Base-by-base conservation (phyloP, 2,329 filamentous ascomycete species). In the Tolypocladium nubicola region DNA sequence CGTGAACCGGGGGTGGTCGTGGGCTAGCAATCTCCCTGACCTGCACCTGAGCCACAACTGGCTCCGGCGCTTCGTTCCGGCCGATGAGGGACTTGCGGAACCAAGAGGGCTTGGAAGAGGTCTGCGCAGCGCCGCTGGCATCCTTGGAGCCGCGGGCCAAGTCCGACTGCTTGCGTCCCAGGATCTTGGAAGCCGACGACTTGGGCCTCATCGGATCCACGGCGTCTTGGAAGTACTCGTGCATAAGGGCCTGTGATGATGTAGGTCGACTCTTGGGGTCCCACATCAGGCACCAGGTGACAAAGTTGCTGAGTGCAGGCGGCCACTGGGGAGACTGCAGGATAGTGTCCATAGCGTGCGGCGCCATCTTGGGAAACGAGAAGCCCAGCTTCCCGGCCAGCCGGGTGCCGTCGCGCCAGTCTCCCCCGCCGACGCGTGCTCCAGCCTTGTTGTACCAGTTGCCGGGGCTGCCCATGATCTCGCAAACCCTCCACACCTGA, bases 251-350 rank as follows among this genome's bases (percentile, higher is more conserved):
- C 72, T 99, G 92, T 0, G 88, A 86, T 2, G 93, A 97, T 4
- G 92, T 97, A 50, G 94, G 94, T 60, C 94, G 83, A 67, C 78
- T 85, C 76, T 92, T 95, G 13, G 94, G 94, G 72, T 99, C 94
- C 94, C 94, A 99, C 89, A 97, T 94, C 63, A 99, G 75, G 73
- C 94, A 99, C 91, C 91, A 97, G 19, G 94, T 99, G 59, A 99
- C 94, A 68, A 99, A 97, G 59, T 95, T 85, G 66, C 87, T 88
- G 57, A 99, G 80, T 23, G 90, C 87, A 1, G 87, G 76, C 7
- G 94, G 94, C 94, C 94, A 99, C 68, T 96, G 90, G 19, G 94
- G 91, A 33, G 88, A 72, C 68, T 90, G 90, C 9, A 99, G 79
- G 63, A 97, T 94, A 6, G 90, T 95, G 65, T 97, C 93, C 83